Base-by-base conservation (phyloP, 305 asterid genomes). In the Rubia peregrina region DNA sequence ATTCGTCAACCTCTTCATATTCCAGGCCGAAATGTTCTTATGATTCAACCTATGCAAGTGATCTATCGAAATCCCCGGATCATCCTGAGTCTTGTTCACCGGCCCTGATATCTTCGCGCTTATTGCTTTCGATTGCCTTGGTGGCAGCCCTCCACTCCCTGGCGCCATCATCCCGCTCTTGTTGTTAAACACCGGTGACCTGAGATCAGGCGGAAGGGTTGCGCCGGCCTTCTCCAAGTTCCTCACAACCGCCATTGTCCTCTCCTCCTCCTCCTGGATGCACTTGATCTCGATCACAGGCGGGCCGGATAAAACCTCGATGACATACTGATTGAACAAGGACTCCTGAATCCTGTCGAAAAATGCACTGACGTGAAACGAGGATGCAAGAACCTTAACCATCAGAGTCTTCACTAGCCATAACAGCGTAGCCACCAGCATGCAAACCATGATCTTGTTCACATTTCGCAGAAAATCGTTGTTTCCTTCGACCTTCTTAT, bases 21-120 rank as follows among this genome's bases (percentile, higher is more conserved):
- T 92, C 99, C 99, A 95, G 16, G 99, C 99, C 0, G 98, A 91
- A 4, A 95, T 80, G 60, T 95, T 95, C 83, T 87, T 85, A 13
- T 83, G 83, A 74, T 91, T 95, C 72, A 95, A 42, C 73, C 77
- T 90, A 48, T 92, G 97, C 88, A 95, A 68, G 73, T 87, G 79
- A 60, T 90, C 95, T 24, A 95, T 90, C 0, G 93, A 71, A 75
- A 95, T 89, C 4, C 84, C 84, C 48, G 72, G 85, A 7, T 84
- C 88, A 4, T 83, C 84, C 30, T 71, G 80, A 61, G 70, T 68
- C 65, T 70, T 86, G 72, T 7, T 67, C 63, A 57, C 63, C 17
- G 85, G 85, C 3, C 85, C 89, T 1, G 96, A 84, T 4, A 80
- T 1, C 83, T 70, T 81, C 71, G 83, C 44, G 75, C 96, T 89